Base-by-base conservation (phyloP, 441 rosid genomes). In the Adansonia gregorii region DNA sequence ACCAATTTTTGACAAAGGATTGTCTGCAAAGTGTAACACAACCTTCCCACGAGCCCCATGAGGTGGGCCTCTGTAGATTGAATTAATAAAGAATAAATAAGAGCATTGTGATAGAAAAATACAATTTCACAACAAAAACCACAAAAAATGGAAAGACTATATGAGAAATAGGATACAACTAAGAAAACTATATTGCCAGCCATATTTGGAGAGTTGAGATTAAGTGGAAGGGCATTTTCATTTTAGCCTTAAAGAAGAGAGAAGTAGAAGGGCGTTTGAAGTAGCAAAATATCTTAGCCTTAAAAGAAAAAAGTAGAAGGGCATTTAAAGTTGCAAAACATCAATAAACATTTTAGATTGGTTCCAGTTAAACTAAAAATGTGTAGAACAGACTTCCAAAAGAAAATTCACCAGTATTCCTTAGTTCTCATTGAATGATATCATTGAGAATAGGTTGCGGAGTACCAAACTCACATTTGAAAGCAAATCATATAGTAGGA, bases 1-100 rank as follows among this genome's bases (percentile, higher is more conserved):
- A 45, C 96, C 96, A 78, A 90, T 75, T 85, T 92, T 92, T 74
- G 94, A 88, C 58, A 72, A 70, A 79, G 90, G 90, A 83, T 90
- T 91, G 70, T 87, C 94, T 81, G 88, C 90, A 68, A 91, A 91
- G 67, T 73, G 80, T 60, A 90, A 84, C 6, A 78, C 83, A 60
- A 90, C 92, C 80, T 83, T 90, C 68, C 96, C 96, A 67, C 90
- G 89, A 79, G 73, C 78, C 67, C 92, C 92, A 83, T 77, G 74
- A 54, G 88, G 49, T 3, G 93, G 94, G 24, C 91, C 95, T 88
- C 95, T 91, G 63, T 31, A 83, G 27, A 31, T 75, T 59, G 75
- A 82, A 72, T 68, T 52, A 73, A 61, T 24, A 84, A 66, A 68
- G 61, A 24, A 82, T 76, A 72, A 80, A 73, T 31, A 35, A 48